phyloP scores from a whole-genome alignment of 176 grass and related monocot genomes.

The Musa schizocarpa region DNA sequence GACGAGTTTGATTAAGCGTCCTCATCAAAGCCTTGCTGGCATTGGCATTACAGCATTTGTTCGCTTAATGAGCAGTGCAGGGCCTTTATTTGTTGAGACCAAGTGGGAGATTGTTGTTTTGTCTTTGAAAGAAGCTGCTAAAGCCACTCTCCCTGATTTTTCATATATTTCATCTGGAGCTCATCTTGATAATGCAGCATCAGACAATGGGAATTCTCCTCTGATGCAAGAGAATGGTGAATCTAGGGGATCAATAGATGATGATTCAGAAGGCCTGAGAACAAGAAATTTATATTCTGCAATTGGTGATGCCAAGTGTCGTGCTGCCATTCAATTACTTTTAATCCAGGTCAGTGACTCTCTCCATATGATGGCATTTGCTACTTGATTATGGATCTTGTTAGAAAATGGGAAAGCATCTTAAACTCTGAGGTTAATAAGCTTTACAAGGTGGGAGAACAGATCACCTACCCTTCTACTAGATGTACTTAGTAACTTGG shows the following conservation, averaged over 20 bases:
- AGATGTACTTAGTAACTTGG: no score
- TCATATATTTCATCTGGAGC: constrained; percentile 69
- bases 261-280: constrained; percentile 49
- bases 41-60: constrained; percentile 98
- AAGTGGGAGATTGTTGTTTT: constrained; percentile 85
- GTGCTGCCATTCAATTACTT: constrained; percentile 93
- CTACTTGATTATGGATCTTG: background rate
- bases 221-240: constrained; percentile 40
- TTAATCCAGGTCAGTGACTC: constrained; percentile 76
- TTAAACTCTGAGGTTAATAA: background rate
- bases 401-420: background rate
- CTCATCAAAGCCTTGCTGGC: constrained; percentile 97
- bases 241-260: constrained; percentile 45
- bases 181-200: constrained; percentile 49
- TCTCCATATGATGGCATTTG: background rate
- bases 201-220: constrained; percentile 50
- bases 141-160: constrained; percentile 83
- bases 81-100: constrained; percentile 76
- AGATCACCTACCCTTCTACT: no score
- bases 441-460: background rate
- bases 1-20: constrained; percentile 95
- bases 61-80: constrained; percentile 92
- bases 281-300: constrained; percentile 82
- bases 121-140: constrained; percentile 88
- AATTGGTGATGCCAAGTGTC: constrained; percentile 89